Evolutionary conservation across 1,139 yeast genomes (phyloP).

Genomic region (Pneumocystis sp.): DNA sequence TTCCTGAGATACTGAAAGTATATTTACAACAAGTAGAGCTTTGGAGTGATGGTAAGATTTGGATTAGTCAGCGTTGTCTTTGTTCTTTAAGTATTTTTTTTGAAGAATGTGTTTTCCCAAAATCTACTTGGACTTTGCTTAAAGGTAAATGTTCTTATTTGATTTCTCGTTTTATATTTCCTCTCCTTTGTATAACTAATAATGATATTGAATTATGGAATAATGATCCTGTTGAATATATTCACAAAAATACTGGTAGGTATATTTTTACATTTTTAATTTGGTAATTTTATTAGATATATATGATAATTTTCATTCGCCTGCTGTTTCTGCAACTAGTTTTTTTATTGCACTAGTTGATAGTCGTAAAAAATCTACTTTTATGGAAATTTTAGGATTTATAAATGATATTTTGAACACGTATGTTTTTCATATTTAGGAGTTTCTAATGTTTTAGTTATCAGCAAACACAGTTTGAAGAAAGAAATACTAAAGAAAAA

Average conservation of each 20-base stretch:
- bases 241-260: slow-evolving; percentile 60
- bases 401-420: slow-evolving; percentile 34
- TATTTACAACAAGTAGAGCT: slow-evolving; percentile 51
- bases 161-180: slow-evolving; percentile 61
- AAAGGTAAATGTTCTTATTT: slow-evolving; percentile 56
- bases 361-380: slow-evolving; percentile 46
- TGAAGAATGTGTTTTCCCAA: slow-evolving; percentile 54
- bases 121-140: slow-evolving; percentile 53
- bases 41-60: slow-evolving; percentile 52
- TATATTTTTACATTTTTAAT: slow-evolving; percentile 14
- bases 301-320: slow-evolving; percentile 55
- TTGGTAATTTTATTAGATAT: slow-evolving; percentile 16
- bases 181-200: slow-evolving; percentile 59
- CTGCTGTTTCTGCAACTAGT: slow-evolving; percentile 71
- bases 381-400: slow-evolving; percentile 52
- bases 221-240: slow-evolving; percentile 80
- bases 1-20: slow-evolving; percentile 58
- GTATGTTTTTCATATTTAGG: slow-evolving; percentile 7
- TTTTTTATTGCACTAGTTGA: slow-evolving; percentile 57
- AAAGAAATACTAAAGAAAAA: slow-evolving; percentile 51
- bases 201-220: slow-evolving; percentile 63
- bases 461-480: slow-evolving; percentile 29
- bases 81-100: slow-evolving; percentile 55
- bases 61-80: slow-evolving; percentile 57
- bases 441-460: slow-evolving; percentile 20